Base-by-base conservation (phyloP, 2,329 filamentous ascomycete species). In the Arthrobotrys sinensis region DNA sequence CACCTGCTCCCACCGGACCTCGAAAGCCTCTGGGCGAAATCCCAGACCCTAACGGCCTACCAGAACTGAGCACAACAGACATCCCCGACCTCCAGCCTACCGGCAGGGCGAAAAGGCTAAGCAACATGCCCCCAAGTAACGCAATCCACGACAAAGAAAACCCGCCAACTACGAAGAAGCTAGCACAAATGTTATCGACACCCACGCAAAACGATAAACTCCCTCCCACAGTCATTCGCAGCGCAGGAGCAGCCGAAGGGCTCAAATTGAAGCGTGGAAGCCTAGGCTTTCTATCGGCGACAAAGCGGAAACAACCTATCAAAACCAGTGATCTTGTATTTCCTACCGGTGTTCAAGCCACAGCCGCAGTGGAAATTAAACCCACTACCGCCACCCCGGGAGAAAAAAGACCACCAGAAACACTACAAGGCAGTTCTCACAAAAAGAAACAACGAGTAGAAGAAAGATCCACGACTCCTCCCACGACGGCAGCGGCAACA, bases 1-100 rank as follows among this genome's bases (percentile, higher is more conserved):
- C 8, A 11, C 21, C 38, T 10, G 19, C 4, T 2, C 3, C 19
- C 36, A 16, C 12, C 2, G n/a, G 7, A 4, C 12, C 21, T 45
- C 45, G 72, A n/a, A 48, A 45, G 10, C 65, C 73, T 36, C 45
- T 77, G 34, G 40, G 46, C 4, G 73, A 77, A 53, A 77, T 77
- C 36, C 57, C 43, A 7, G 38, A 60, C 21, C 73, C 66, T 4
- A 70, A 77, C 43, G 21, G 19, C 32, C 28, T 21, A 12, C 10
- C 5, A 19, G 55, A 32, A 28, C 55, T 19, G 1, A 19, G 36
- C 12, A 43, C 10, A 6, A 7, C 1, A 21, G 10, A 11, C n/a
- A 38, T n/a, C 14, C 3, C 8, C n/a, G 21, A 5, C 34, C 32
- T 5, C 16, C 52, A 57, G n/a, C 34, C 52, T 5, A n/a, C n/a